Percentiles rank a stretch among this genome's conserved stretches.
Evolutionary conservation across 768 basidiomycete species (phyloP).

Genomic region (Lactarius quietus): DNA sequence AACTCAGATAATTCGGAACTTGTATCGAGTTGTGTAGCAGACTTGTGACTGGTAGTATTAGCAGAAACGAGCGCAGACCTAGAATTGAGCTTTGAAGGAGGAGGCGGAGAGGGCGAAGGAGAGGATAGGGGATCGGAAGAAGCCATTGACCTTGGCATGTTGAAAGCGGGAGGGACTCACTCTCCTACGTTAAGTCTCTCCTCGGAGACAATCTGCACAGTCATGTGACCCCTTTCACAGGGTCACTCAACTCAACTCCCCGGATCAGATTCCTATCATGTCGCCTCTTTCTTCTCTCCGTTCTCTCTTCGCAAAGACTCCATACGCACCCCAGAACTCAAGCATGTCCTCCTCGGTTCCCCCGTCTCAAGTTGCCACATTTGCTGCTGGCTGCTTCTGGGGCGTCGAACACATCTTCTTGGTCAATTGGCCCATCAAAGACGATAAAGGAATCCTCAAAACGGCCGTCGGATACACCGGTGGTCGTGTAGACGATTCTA

Average conservation of each 20-base stretch:
- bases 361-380: slow-evolving; percentile 41
- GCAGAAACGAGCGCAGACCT: slow-evolving; percentile 24
- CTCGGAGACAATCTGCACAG: neutral
- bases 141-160: slow-evolving; percentile 50
- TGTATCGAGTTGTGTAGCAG: slow-evolving; percentile 44
- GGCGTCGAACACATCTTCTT: slow-evolving; percentile 83
- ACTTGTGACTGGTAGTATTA: slow-evolving; percentile 30
- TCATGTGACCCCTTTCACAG: slow-evolving; percentile 15
- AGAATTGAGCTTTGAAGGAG: slow-evolving; percentile 35
- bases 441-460: slow-evolving; percentile 71
- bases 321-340: slow-evolving; percentile 22
- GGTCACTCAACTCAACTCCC: slow-evolving; percentile 1
- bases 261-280: too few species aligned
- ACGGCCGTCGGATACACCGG: slow-evolving; percentile 81
- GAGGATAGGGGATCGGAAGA: slow-evolving; percentile 66
- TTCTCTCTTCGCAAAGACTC: slow-evolving; percentile 1
- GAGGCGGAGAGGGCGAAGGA: slow-evolving; percentile 60
- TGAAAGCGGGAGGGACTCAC: neutral
- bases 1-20: slow-evolving; percentile 82
- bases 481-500: slow-evolving; percentile 48
- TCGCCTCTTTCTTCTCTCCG: neutral
- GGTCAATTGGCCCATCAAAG: slow-evolving; percentile 66
- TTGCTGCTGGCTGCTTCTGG: slow-evolving; percentile 77
- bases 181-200: neutral
- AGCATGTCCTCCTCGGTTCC: slow-evolving; percentile 22